phyloP scores from a whole-genome alignment of 495 filamentous ascomycete species.

The Penicillium pulvis region DNA sequence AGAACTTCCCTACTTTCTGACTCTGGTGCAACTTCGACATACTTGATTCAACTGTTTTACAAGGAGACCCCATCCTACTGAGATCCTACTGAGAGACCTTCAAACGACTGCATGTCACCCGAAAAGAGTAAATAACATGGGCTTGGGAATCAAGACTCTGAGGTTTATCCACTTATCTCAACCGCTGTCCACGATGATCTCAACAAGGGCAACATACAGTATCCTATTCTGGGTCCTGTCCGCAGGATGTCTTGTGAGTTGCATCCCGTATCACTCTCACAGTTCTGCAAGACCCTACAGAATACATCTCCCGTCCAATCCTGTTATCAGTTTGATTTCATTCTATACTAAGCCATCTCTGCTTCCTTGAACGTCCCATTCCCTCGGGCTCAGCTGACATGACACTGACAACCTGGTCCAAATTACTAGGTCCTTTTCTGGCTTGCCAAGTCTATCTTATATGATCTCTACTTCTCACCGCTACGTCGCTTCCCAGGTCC shows the following conservation, averaged over 20 bases:
- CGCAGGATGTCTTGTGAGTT: constrained; percentile 31
- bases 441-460: constrained; percentile 28
- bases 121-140: constrained; percentile 21
- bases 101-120: constrained; percentile 2
- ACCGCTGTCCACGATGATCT: constrained; percentile 15
- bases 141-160: constrained; percentile 6
- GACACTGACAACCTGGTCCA: constrained; percentile 9
- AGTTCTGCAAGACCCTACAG: constrained; percentile 19
- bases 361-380: background rate
- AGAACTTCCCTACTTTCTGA: background rate
- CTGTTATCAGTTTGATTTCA: background rate
- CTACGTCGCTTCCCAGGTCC: constrained; percentile 55
- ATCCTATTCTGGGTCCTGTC: constrained; percentile 17
- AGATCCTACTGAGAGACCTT: background rate
- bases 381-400: background rate
- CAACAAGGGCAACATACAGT: constrained; percentile 9
- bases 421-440: constrained; percentile 19
- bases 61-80: background rate
- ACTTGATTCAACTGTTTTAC: background rate
- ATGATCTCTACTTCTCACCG: constrained; percentile 54
- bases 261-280: constrained; percentile 19
- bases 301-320: background rate
- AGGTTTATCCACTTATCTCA: constrained; percentile 6
- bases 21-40: constrained; percentile 4
- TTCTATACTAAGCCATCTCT: background rate